These are phyloP conservation scores for Arabidopsis suecica DNA, from an alignment of 345 rosid species.

Conservation along the genomic window DNA sequence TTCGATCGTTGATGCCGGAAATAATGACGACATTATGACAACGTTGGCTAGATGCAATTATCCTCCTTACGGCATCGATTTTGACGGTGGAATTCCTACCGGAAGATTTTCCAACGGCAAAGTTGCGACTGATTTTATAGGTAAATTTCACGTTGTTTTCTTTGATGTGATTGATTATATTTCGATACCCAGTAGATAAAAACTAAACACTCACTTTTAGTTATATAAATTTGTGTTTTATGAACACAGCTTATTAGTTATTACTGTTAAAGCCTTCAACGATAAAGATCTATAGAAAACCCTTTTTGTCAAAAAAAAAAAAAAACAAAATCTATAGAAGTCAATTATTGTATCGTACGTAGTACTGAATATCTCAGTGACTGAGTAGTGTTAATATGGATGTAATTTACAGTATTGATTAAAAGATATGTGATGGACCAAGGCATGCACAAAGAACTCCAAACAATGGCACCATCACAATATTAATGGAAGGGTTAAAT, in stretches of 20 bases:
- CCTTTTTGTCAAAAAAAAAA: too few relatives aligned
- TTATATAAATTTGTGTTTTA: background rate
- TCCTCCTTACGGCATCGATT: constrained; percentile 76
- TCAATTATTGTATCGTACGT: background rate
- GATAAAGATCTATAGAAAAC: too few relatives aligned
- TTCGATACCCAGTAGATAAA: background rate
- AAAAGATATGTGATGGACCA: background rate
- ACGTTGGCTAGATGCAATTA: constrained; percentile 64
- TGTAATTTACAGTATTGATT: too few relatives aligned
- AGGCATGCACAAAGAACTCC: background rate
- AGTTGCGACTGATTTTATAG: constrained; percentile 72
- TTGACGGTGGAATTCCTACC: constrained; percentile 60
- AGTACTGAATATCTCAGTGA: constrained; percentile 6
- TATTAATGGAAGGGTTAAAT: background rate
- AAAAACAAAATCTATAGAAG: too few relatives aligned
- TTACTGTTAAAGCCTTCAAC: too few relatives aligned
- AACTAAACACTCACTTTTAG: background rate
- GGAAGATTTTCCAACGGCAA: constrained; percentile 85
- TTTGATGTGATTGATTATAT: background rate
- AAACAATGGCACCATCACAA: background rate
- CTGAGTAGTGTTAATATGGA: background rate
- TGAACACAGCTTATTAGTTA: background rate
- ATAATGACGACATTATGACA: constrained; percentile 56
- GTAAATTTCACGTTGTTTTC: constrained; percentile 35
- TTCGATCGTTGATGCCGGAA: constrained; percentile 84